Evolutionary conservation across 176 grass and related monocot genomes (phyloP).

Genomic region (Paspalum notatum): DNA sequence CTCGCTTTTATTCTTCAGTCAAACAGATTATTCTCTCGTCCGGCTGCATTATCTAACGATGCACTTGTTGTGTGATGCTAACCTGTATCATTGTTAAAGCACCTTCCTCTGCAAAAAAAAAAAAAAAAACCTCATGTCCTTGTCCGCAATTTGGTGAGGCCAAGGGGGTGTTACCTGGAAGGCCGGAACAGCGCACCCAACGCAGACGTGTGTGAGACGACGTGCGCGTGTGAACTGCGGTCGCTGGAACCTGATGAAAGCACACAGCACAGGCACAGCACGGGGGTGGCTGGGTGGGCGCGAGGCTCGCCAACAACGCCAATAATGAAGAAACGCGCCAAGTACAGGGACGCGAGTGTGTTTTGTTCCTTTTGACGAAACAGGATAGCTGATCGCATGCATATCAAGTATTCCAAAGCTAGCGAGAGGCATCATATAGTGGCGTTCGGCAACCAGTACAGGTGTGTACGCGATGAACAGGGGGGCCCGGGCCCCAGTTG

Average conservation of each 20-base stretch:
- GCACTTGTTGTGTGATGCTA: not conserved
- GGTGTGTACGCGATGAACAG: not conserved
- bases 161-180: not conserved
- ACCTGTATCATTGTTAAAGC: not conserved
- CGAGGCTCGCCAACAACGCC: not conserved
- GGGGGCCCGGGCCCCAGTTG: not conserved
- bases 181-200: not conserved
- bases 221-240: conserved; percentile 42
- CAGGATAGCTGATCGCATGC: not conserved
- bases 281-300: no score
- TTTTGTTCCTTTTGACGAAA: conserved; percentile 44
- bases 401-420: not conserved
- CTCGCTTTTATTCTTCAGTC: not conserved
- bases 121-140: not conserved
- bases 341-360: not conserved
- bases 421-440: not conserved
- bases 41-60: not conserved
- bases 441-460: not conserved
- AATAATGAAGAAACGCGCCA: not conserved
- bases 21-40: not conserved
- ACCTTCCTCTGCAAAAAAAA: not conserved
- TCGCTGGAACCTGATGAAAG: not conserved
- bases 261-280: not conserved
- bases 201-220: conserved; percentile 25
- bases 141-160: not conserved